Evolutionary conservation across 2,329 filamentous ascomycete genomes (phyloP).

Genomic region (Aspergillus latus): DNA sequence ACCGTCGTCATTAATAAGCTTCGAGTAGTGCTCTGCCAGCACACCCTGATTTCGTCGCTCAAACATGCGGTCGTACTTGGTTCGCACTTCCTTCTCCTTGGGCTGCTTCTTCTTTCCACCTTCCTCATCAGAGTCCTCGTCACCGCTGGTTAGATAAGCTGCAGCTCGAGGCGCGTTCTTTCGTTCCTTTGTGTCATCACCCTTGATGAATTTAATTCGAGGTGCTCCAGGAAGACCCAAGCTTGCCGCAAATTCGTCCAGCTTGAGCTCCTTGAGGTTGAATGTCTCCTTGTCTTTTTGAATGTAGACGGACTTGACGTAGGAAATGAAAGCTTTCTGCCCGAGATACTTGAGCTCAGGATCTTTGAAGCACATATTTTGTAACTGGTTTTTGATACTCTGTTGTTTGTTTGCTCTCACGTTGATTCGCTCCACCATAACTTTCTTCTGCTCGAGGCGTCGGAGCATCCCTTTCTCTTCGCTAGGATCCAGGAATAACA

Average conservation of each 20-base stretch:
- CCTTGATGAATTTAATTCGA: conserved; percentile 89
- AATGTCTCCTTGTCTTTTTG: conserved; percentile 93
- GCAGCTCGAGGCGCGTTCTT: conserved; percentile 80
- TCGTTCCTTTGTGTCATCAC: conserved; percentile 77
- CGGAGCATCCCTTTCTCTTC: conserved; percentile 91
- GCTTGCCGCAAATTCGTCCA: conserved; percentile 83
- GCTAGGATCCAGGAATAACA: conserved; percentile 86
- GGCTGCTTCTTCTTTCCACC: conserved; percentile 59
- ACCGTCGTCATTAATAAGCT: conserved; percentile 68
- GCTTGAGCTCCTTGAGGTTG: conserved; percentile 74
- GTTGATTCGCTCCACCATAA: conserved; percentile 82
- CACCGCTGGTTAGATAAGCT: conserved; percentile 60
- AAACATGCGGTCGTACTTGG: conserved; percentile 98
- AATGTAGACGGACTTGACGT: conserved; percentile 78
- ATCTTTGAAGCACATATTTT: conserved; percentile 95
- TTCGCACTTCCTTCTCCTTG: conserved; percentile 66
- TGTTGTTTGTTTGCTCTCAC: conserved; percentile 86
- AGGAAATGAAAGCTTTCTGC: conserved; percentile 93
- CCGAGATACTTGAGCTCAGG: conserved; percentile 91
- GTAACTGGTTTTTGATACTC: conserved; percentile 78
- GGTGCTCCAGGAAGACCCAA: conserved; percentile 88
- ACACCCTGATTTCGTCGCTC: conserved; percentile 95
- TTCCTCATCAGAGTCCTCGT: conserved; percentile 47
- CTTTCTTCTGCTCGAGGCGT: conserved; percentile 81
- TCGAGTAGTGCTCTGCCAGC: conserved; percentile 88